These are phyloP conservation scores for Helotiales sp. DNA, from an alignment of 2,329 filamentous ascomycete genomes.

Conservation along the genomic window DNA sequence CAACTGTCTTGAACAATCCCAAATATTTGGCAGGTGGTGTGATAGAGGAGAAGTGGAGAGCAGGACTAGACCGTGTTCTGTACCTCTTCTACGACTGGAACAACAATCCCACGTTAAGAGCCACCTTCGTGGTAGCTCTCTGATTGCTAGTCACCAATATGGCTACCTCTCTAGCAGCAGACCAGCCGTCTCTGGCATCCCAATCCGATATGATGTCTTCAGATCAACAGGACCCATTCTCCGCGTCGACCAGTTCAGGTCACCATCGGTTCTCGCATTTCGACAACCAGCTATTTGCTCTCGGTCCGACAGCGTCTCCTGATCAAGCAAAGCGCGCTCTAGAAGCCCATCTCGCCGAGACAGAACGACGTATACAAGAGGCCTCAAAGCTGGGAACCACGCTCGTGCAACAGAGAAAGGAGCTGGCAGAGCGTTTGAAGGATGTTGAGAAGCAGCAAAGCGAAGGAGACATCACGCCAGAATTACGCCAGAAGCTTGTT, in stretches of 20 bases:
- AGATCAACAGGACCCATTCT: conserved; percentile 57
- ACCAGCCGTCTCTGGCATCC: conserved; percentile 36
- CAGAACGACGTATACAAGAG: conserved; percentile 88
- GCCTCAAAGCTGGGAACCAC: conserved; percentile 87
- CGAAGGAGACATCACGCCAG: conserved; percentile 79
- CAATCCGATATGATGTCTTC: conserved; percentile 26
- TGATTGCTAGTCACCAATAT: conserved; percentile 46
- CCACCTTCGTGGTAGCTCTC: conserved; percentile 14
- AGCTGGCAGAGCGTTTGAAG: conserved; percentile 79
- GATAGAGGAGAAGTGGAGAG: conserved; percentile 16
- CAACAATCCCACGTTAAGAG: neutral
- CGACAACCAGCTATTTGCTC: conserved; percentile 77
- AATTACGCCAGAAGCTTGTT: conserved; percentile 79
- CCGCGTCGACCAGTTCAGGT: conserved; percentile 53
- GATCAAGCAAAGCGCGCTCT: conserved; percentile 86
- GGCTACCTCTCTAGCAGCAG: conserved; percentile 37
- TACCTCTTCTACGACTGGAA: conserved; percentile 9
- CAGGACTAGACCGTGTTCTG: conserved; percentile 7
- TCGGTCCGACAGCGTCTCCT: conserved; percentile 78
- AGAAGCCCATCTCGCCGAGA: conserved; percentile 90
- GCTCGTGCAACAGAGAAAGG: conserved; percentile 83
- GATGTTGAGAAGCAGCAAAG: conserved; percentile 81
- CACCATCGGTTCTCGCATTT: conserved; percentile 84
- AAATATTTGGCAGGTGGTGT: conserved; percentile 22
- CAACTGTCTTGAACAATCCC: neutral